phyloP scores from a whole-genome alignment of 306 rosid species.

The Fragaria ananassa region DNA sequence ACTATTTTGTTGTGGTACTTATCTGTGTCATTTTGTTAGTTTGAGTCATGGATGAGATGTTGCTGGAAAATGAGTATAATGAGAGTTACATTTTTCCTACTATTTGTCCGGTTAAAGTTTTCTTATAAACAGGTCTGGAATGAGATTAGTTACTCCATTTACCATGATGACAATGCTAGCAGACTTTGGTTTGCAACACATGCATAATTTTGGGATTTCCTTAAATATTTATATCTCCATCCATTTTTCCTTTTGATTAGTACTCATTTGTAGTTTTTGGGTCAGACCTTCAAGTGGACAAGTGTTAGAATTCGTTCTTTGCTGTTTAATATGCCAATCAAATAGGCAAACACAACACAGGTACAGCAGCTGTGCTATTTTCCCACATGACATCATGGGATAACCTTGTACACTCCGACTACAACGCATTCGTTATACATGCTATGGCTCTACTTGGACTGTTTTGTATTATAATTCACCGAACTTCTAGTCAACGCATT shows the following conservation, averaged over 20 bases:
- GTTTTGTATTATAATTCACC: not conserved
- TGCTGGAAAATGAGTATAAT: slow-evolving; percentile 23
- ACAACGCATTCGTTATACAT: not conserved
- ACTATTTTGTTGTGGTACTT: slow-evolving; percentile 23
- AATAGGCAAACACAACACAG: no score
- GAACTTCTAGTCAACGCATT: not conserved
- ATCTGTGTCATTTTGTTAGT: slow-evolving; percentile 24
- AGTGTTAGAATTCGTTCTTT: not conserved
- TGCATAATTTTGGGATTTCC: slow-evolving; percentile 4
- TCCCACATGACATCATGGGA: not conserved
- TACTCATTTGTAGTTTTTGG: not conserved
- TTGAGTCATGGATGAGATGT: slow-evolving; percentile 26
- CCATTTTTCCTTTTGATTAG: not conserved
- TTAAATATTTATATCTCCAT: not conserved
- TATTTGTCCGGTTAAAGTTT: slow-evolving; percentile 5
- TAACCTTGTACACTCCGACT: not conserved
- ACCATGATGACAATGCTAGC: not conserved
- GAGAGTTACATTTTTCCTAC: not conserved
- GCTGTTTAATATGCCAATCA: no score
- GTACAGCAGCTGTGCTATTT: no score
- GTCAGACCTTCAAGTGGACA: not conserved
- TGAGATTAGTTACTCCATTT: slow-evolving; percentile 19
- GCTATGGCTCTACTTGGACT: not conserved
- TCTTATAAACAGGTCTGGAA: slow-evolving; percentile 8
- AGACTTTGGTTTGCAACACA: slow-evolving; percentile 10